phyloP scores from a whole-genome alignment of 176 grass and related monocot species.

The Aegilops umbellulata region DNA sequence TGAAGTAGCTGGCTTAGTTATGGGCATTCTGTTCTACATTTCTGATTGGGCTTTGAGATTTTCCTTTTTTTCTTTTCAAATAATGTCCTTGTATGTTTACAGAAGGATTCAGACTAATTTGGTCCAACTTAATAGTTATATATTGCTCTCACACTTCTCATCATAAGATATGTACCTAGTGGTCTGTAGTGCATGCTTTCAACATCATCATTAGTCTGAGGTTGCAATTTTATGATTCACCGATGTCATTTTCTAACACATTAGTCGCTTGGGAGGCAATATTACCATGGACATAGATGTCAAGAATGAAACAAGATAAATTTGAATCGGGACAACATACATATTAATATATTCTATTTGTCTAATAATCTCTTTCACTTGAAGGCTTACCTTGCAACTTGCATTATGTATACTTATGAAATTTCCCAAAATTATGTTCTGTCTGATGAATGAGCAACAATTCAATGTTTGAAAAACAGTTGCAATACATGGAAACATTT shows the following conservation, averaged over 20 bases:
- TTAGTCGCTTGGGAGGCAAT: slow-evolving; percentile 8
- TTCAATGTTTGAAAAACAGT: neutral
- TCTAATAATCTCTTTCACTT: neutral
- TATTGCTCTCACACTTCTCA: neutral
- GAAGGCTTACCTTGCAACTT: neutral
- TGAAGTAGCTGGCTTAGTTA: slow-evolving; percentile 1
- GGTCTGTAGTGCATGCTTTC: slow-evolving; percentile 3
- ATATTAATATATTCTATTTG: neutral
- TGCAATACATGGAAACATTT: neutral
- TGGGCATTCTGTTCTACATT: neutral
- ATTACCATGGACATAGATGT: neutral
- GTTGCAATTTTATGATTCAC: slow-evolving; percentile 5
- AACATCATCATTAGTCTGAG: slow-evolving; percentile 1
- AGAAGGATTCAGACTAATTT: slow-evolving; percentile 7
- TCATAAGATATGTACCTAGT: slow-evolving; percentile 5
- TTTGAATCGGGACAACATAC: neutral
- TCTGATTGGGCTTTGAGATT: neutral
- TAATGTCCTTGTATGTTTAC: neutral
- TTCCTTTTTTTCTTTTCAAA: neutral
- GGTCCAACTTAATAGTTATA: neutral
- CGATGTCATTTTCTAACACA: neutral
- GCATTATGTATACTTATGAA: neutral
- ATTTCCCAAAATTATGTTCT: neutral
- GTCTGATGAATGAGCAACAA: neutral
- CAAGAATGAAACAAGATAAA: neutral